These are phyloP conservation scores for Rubia yunnanensis DNA, from an alignment of 257 asterid genomes.

Conservation along the genomic window DNA sequence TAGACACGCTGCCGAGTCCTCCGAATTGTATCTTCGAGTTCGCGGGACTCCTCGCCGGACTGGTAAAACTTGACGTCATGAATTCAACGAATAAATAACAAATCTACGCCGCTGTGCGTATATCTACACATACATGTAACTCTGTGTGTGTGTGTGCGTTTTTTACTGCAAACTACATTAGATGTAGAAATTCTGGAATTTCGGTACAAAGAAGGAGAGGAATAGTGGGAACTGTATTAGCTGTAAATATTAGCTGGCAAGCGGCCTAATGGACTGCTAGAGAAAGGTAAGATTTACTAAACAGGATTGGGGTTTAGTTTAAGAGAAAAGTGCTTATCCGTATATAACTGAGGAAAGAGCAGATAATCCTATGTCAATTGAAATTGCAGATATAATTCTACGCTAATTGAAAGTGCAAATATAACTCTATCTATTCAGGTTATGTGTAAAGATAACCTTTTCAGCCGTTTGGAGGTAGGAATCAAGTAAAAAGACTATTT, in stretches of 20 bases:
- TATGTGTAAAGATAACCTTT: no score
- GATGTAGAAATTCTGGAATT: slow-evolving; percentile 5
- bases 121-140: slow-evolving; percentile 1
- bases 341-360: not conserved
- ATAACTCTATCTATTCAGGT: no score
- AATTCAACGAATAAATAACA: not conserved
- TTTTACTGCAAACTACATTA: slow-evolving; percentile 11
- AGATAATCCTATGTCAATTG: not conserved
- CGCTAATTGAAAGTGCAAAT: no score
- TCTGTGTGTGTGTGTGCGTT: not conserved
- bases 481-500: no score
- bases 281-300: not conserved
- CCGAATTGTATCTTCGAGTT: slow-evolving; percentile 73
- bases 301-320: not conserved
- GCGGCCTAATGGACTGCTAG: not conserved
- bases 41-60: slow-evolving; percentile 71
- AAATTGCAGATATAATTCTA: no score
- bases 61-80: slow-evolving; percentile 51
- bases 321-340: not conserved
- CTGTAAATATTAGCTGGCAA: slow-evolving; percentile 23
- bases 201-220: not conserved
- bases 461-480: no score
- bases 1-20: slow-evolving; percentile 40
- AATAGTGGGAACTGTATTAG: slow-evolving; percentile 7
- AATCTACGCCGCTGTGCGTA: slow-evolving; percentile 1